Base-by-base conservation (phyloP, 805 yeast genomes). In the Starmerella powellii region DNA sequence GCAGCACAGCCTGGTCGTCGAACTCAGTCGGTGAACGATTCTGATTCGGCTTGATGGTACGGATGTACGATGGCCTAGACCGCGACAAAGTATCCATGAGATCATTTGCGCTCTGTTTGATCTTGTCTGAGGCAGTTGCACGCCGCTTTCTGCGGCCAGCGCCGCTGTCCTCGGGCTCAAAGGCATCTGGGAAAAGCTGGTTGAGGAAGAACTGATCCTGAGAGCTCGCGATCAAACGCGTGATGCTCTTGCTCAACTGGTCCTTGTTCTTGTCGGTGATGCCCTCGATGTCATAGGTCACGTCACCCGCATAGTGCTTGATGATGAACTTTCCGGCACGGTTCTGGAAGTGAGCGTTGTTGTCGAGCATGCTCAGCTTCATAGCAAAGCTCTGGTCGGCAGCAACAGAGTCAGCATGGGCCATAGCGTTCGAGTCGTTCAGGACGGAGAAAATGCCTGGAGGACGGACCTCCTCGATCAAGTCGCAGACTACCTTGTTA, bases 241-340 rank as follows among this genome's bases (percentile, higher is more conserved):
- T 70, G 55, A 91, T 66, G 63, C 87, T 96, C 58, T 83, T 80
- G 62, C 84, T 76, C 72, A 91, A 70, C 55, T 83, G 88, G 61
- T 91, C 99, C 63, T 91, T 91, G 62, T 91, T 91, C 63, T 91
- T 91, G 62, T 91, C 97, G 2, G 98, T 91, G 83, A 91, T 86
- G 6, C 82, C 80, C 24, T 70, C 66, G 40, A 87, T 78, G 49
- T 87, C 95, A 58, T 91, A 91, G 11, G 86, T 81, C 37, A 91
- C 99, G 65, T 91, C 98, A 58, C 98, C 98, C 18, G 99, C 99
- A 65, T 91, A 91, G 64, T 91, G 99, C 64, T 84, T 87, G 57
- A 91, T 76, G 42, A 91, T 66, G 53, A 91, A 91, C 61, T 91
- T 88, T 27, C 78, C 73, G 49, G 82, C 78, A 57, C 98, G 77